Percentiles rank a stretch among this genome's conserved stretches.
Conservation (phyloP, 371 early-diverging fungal genomes). For the Enteropsectra breve region DNA sequence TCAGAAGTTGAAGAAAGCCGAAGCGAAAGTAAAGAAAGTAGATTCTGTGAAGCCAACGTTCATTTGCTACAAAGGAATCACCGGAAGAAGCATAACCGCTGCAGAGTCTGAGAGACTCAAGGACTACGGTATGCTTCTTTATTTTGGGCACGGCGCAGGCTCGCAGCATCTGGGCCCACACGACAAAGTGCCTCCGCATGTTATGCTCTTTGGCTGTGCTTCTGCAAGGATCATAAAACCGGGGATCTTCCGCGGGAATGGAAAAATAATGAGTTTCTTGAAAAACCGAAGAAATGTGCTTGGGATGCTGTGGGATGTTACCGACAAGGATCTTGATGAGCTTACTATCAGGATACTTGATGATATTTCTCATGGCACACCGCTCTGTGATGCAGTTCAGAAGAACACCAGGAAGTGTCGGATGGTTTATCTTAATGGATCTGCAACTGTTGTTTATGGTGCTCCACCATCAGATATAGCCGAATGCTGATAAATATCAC, state of each 20-base stretch:
- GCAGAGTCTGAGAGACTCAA: conserved; percentile 11
- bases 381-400: conserved; percentile 66
- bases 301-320: conserved; percentile 95
- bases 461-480: too few relatives aligned
- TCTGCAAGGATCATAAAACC: conserved; percentile 44
- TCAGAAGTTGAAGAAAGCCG: too few relatives aligned
- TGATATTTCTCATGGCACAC: conserved; percentile 38
- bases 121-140: conserved; percentile 55
- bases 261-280: conserved; percentile 28
- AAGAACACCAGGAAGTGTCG: conserved; percentile 68
- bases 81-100: conserved; percentile 2
- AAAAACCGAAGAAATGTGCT: conserved; percentile 68
- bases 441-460: conserved; percentile 87
- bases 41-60: too few relatives aligned
- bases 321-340: conserved; percentile 89
- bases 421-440: conserved; percentile 75
- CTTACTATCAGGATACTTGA: conserved; percentile 63
- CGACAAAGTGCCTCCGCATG: conserved; percentile 17
- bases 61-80: conserved; percentile 25
- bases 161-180: conserved; percentile 66
- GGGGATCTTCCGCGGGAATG: conserved; percentile 44
- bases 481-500: too few relatives aligned
- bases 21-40: too few relatives aligned
- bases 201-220: conserved; percentile 58
- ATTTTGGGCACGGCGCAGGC: conserved; percentile 93